Conservation (phyloP, 179 eudicot genomes). For the Carnegiea gigantea region DNA sequence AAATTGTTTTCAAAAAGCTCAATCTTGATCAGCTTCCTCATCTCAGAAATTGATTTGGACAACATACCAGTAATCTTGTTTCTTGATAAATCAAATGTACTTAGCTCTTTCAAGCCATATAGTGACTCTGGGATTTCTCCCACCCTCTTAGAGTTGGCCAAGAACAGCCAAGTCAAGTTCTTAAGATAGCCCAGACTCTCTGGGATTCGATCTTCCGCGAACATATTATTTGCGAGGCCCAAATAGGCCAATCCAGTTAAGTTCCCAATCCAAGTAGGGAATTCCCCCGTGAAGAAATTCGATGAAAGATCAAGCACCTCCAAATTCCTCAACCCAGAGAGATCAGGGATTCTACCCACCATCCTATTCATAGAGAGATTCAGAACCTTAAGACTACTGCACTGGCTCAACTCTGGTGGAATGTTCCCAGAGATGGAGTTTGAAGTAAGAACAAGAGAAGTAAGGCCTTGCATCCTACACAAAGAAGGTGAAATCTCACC, state of each 20-base stretch:
- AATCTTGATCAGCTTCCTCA: constrained; percentile 56
- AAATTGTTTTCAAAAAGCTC: constrained; percentile 75
- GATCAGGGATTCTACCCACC: constrained; percentile 68
- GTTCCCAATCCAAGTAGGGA: constrained; percentile 75
- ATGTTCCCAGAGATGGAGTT: constrained; percentile 50
- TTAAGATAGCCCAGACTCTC: constrained; percentile 59
- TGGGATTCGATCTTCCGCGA: constrained; percentile 65
- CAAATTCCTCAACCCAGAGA: constrained; percentile 52
- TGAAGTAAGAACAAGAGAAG: constrained; percentile 47
- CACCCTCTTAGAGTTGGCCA: constrained; percentile 47
- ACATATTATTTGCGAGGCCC: constrained; percentile 62
- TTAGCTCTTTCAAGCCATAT: constrained; percentile 52
- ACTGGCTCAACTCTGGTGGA: constrained; percentile 44
- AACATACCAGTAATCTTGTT: constrained; percentile 67
- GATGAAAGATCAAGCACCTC: constrained; percentile 64
- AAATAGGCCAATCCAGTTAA: constrained; percentile 50
- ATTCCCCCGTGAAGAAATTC: constrained; percentile 63
- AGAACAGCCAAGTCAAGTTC: constrained; percentile 58
- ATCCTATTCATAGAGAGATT: constrained; percentile 60
- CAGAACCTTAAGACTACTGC: constrained; percentile 56
- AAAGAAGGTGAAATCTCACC: constrained; percentile 68
- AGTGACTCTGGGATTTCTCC: constrained; percentile 79
- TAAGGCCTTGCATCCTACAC: constrained; percentile 48
- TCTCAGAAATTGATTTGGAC: constrained; percentile 46
- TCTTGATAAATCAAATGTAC: constrained; percentile 62